Evolutionary conservation across 2,329 filamentous ascomycete species (phyloP).

Genomic region (Colletotrichum sp.): DNA sequence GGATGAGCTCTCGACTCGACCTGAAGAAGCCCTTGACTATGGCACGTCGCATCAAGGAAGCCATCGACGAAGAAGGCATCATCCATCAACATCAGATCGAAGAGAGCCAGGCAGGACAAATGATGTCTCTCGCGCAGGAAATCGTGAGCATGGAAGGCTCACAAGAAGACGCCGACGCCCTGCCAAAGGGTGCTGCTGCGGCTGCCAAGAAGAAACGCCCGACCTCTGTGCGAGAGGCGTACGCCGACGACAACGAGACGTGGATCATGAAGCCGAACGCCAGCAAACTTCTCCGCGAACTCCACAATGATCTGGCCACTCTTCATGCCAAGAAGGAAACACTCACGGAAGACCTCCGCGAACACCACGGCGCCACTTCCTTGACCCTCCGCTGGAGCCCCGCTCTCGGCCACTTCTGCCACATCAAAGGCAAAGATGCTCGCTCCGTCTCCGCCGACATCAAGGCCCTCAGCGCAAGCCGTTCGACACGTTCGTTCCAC

Average conservation of each 20-base stretch:
- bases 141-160: constrained; percentile 71
- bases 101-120: constrained; percentile 71
- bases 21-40: constrained; percentile 72
- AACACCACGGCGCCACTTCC: constrained; percentile 64
- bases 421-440: constrained; percentile 83
- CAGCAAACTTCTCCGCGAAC: constrained; percentile 65
- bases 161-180: constrained; percentile 55
- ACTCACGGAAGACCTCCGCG: constrained; percentile 66
- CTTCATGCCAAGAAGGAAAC: constrained; percentile 64
- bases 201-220: constrained; percentile 45
- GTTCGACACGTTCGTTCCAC: constrained; percentile 85
- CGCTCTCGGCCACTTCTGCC: constrained; percentile 86
- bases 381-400: constrained; percentile 87
- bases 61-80: constrained; percentile 95
- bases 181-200: constrained; percentile 55
- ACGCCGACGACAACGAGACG: constrained; percentile 62
- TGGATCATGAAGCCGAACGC: constrained; percentile 74
- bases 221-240: constrained; percentile 58
- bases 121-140: constrained; percentile 76
- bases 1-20: constrained; percentile 62
- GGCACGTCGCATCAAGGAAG: constrained; percentile 71
- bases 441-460: constrained; percentile 34
- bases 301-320: constrained; percentile 71
- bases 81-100: constrained; percentile 79
- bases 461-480: constrained; percentile 76